Evolutionary conservation across 371 early-diverging fungal species (phyloP), one percentile per base, ranked within the genome.

Genomic region (Catenaria anguillulae): DNA sequence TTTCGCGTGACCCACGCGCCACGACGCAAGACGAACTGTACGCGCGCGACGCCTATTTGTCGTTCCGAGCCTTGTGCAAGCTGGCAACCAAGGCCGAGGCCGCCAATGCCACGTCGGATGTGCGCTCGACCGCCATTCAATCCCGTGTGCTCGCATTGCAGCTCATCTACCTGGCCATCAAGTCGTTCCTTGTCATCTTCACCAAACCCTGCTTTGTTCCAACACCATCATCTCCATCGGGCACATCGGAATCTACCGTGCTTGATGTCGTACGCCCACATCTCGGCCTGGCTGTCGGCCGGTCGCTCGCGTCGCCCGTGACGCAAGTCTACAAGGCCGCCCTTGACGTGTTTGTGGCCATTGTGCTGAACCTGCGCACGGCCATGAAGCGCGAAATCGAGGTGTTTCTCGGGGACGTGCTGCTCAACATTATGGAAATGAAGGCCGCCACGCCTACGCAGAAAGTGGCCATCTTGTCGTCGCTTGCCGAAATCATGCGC

Each of bases 61-160:
- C 92, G 0, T 86, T 96, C 70, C 85, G 97, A 15, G 89, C 93
- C 1, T 77, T 96, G 33, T 92, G 93, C 75, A 90, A 90, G 66
- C 78, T 93, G 24, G 88, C 88, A 24, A 92, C 92, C 82, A 82
- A 87, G 48, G 21, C 21, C 21, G 21, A 10, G 29, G 33, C 4
- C 12, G 15, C 4, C 23, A 2, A 4, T 2, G 10, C 4, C 17
- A 3, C 34, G 33, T 6, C 55, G 26, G 58, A 58, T 29, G n/a
- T 58, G 34, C 36, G 42, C 13, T 24, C 24, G n/a, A n/a, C 58
- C 5, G 33, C 58, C 24, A 58, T 58, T 26, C n/a, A 42, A 34
- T 36, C 58, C 12, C 68, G 68, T 55, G 66, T 81, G 35, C 65
- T 84, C 33, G 68, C 83, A 5, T 68, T 83, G 62, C 76, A 80